Evolutionary conservation across 352 stramenopile genomes (phyloP), one percentile per base, ranked within the genome.

Genomic region (Phytophthora rubi): DNA sequence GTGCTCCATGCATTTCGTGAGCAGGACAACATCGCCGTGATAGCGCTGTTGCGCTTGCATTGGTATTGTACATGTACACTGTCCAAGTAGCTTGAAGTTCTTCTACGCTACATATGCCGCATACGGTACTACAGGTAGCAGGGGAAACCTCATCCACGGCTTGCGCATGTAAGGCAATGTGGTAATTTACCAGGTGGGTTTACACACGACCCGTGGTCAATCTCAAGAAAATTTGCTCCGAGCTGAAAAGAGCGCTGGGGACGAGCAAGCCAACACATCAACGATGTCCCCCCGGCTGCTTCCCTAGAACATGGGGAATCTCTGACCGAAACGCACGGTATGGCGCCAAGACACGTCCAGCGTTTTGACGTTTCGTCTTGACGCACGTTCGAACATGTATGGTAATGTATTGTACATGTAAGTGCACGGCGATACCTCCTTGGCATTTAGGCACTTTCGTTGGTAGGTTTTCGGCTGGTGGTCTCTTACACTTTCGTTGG

Each of bases 221-320:
- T 42, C 35, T 42, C 35, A 42, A 16, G 10, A 42, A 42, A 42
- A 16, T 15, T 42, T 6, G 35, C 35, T 42, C 35, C 35, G 35
- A 42, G 9, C 35, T 42, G 35, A 42, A 42, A 42, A 42, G 45
- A 53, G 18, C 28, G n/a, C 44, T 13, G 15, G 6, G 44, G 44
- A 49, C 9, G 45, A 30, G n/a, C 45, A 53, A 53, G 18, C 45
- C 5, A 53, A 16, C 45, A n/a, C 18, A 26, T 53, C 45, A 18
- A 15, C n/a, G 15, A 48, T 48, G 39, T 32, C 45, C 13, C 7
- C 23, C 21, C 49, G 49, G 21, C 49, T 55, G 49, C 49, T 55
- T 55, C 23, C 21, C 15, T 35, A 55, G 49, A 55, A 39, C 49
- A 35, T 55, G 49, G 16, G 49, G 23, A 55, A 55, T 37, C 12